Conservation (phyloP, 805 yeast genomes). For the Millerozyma acaciae region DNA sequence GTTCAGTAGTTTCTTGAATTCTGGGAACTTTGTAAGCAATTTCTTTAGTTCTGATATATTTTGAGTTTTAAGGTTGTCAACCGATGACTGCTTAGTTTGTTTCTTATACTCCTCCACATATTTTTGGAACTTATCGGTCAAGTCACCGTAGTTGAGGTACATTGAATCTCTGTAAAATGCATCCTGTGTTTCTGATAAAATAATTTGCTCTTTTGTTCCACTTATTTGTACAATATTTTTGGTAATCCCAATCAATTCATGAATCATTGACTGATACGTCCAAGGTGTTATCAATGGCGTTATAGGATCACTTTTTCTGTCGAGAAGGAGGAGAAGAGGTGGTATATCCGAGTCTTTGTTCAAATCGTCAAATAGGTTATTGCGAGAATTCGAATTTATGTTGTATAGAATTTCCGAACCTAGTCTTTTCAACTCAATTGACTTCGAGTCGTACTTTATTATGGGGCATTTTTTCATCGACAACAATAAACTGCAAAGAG, state of each 20-base stretch:
- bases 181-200: conserved; percentile 62
- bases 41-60: conserved; percentile 87
- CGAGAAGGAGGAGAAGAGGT: conserved; percentile 72
- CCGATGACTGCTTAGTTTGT: conserved; percentile 64
- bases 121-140: conserved; percentile 81
- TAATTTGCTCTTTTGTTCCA: conserved; percentile 47
- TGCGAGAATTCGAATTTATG: conserved; percentile 50
- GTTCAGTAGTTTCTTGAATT: conserved; percentile 79
- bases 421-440: conserved; percentile 58
- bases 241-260: conserved; percentile 78
- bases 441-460: conserved; percentile 71
- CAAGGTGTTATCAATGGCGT: conserved; percentile 93
- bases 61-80: conserved; percentile 54
- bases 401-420: conserved; percentile 63
- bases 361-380: conserved; percentile 60
- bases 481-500: conserved; percentile 54
- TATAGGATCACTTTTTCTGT: conserved; percentile 84
- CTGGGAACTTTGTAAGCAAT: conserved; percentile 91
- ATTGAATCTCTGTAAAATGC: conserved; percentile 73
- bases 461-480: conserved; percentile 76
- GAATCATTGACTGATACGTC: conserved; percentile 98
- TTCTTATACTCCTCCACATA: conserved; percentile 79
- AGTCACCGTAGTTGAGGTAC: conserved; percentile 91
- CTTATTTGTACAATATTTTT: conserved; percentile 74
- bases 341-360: conserved; percentile 60